Base-by-base conservation (phyloP, 2,329 filamentous ascomycete genomes). In the Lecanicillium sp. region DNA sequence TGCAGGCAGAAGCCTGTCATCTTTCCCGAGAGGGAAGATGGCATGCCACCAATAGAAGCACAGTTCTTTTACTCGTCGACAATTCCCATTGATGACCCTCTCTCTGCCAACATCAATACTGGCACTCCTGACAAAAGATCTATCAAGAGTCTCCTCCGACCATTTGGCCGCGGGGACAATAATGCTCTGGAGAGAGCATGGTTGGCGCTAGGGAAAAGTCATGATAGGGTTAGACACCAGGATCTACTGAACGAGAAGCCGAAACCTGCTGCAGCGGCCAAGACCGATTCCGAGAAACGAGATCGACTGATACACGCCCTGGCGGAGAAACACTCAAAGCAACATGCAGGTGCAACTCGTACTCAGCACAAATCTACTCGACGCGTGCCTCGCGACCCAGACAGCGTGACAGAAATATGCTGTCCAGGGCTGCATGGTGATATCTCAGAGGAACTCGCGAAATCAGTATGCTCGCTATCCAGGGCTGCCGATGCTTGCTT, bases 41-140 rank as follows among this genome's bases (percentile, higher is more conserved):
- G 64, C 38, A 68, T 74, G 17, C 82, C 83, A 13, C 70, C 75
- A 0, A 58, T 83, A 38, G 68, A 71, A 22, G 72, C 82, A 16
- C 85, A 87, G 46, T 95, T 87, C 64, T 95, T 95, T 62, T 95
- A 94, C 59, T 75, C 79, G 12, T 92, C 87, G 9, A 68, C 79
- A 11, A 73, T 90, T 35, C 82, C 87, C 20, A 88, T 95, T 54
- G 88, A 95, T 53, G 88, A 95, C 53, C 86, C 86, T 17, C 71
- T 94, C n/a, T 86, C 83, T 9, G 75, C 82, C 2, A 63, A 68
- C 9, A 58, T 71, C 62, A 53, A 77, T 58, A 56, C 74, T 54
- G 59, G 58, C 17, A 51, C 71, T 57, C 45, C 68, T 56, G 63
- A 80, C 36, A 55, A 70, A 12, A 72, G 65, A 40, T 58, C 70